phyloP scores from a whole-genome alignment of 192 early-diverging fungal species.

The Umbelopsis sp. region DNA sequence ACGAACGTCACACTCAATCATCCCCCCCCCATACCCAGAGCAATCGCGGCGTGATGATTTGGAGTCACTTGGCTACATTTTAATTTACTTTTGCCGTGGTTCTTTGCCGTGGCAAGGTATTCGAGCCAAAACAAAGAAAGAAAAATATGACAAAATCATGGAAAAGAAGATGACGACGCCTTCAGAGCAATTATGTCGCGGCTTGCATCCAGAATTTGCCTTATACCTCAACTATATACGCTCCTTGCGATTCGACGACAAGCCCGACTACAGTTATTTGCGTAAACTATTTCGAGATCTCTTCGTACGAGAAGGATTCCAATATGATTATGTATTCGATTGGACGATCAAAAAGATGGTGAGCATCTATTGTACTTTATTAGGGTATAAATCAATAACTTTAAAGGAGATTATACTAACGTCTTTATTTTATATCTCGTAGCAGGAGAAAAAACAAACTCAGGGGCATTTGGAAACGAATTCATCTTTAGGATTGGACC shows the following conservation, averaged over 20 bases:
- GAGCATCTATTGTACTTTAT: slow-evolving; percentile 27
- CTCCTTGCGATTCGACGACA: slow-evolving; percentile 86
- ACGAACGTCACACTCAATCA: not conserved
- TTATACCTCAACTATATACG: slow-evolving; percentile 88
- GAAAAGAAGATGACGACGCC: slow-evolving; percentile 94
- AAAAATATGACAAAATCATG: slow-evolving; percentile 96
- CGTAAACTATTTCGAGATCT: slow-evolving; percentile 85
- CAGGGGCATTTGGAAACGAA: slow-evolving; percentile 6
- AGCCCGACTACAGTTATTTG: slow-evolving; percentile 91
- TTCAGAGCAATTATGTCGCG: slow-evolving; percentile 81
- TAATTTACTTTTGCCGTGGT: slow-evolving; percentile 92
- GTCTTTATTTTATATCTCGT: not conserved
- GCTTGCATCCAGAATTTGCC: slow-evolving; percentile 84
- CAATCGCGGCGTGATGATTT: slow-evolving; percentile 90
- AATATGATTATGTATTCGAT: slow-evolving; percentile 91
- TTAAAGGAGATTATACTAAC: not conserved
- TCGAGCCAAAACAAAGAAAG: slow-evolving; percentile 87
- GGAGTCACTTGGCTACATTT: slow-evolving; percentile 86
- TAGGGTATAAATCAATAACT: not conserved
- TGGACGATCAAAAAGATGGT: slow-evolving; percentile 81
- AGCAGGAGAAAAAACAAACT: slow-evolving; percentile 38
- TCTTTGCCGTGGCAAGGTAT: slow-evolving; percentile 91
- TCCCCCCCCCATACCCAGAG: slow-evolving; percentile 49
- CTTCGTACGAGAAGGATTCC: slow-evolving; percentile 82
- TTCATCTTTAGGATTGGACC: slow-evolving; percentile 9